Conservation (phyloP, 2,329 filamentous ascomycete species). For the Trichoderma endophyticum region DNA sequence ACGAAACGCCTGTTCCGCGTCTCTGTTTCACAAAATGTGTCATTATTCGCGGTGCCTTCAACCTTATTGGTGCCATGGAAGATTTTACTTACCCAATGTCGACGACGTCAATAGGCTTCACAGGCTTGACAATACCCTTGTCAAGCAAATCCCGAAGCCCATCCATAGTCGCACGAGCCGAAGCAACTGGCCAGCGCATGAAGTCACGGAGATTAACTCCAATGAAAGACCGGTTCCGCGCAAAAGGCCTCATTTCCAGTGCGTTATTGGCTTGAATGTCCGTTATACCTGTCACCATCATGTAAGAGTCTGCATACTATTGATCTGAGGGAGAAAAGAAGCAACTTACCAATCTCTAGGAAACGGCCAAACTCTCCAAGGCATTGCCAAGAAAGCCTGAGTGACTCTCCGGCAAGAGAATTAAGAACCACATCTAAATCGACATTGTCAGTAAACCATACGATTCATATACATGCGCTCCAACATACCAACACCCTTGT, state of each 20-base stretch:
- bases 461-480: neutral
- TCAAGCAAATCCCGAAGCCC: neutral
- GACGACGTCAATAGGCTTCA: neutral
- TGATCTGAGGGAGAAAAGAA: neutral
- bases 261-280: too few species aligned
- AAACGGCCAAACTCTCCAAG: neutral
- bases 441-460: too few species aligned
- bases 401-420: neutral
- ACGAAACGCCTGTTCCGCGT: neutral
- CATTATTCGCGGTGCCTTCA: too few species aligned
- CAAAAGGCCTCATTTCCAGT: too few species aligned
- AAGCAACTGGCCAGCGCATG: neutral
- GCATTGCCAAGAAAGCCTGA: neutral
- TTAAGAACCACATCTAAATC: neutral
- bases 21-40: neutral
- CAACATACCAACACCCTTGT: neutral
- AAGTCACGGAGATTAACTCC: neutral
- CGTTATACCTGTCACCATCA: too few species aligned
- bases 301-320: neutral
- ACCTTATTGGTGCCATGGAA: too few species aligned
- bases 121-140: neutral
- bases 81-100: too few species aligned
- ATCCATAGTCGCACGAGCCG: neutral
- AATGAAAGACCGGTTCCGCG: neutral
- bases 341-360: neutral